These are phyloP conservation scores for Arthrocladium fulminans DNA, from an alignment of 2,329 filamentous ascomycete species.

Conservation along the genomic window DNA sequence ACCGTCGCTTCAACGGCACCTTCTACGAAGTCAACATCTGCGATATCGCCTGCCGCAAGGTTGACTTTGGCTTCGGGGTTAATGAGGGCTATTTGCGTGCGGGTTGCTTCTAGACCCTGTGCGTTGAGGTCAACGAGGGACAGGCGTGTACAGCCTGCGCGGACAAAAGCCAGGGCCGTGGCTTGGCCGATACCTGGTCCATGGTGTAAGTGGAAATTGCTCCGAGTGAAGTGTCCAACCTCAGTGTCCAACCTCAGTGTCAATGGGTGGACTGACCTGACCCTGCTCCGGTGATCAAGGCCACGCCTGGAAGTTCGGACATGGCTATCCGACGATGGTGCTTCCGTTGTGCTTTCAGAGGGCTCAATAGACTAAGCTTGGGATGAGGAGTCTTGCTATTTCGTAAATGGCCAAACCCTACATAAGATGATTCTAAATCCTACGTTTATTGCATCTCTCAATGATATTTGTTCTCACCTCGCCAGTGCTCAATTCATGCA, in stretches of 20 bases:
- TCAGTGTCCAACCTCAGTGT: neutral
- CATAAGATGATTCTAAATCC: too few species aligned
- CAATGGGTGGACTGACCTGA: conserved; percentile 22
- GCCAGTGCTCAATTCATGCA: too few species aligned
- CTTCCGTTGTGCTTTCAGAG: neutral
- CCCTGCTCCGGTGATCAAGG: conserved; percentile 28
- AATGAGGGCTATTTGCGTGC: conserved; percentile 27
- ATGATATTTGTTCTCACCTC: too few species aligned
- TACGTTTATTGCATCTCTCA: too few species aligned
- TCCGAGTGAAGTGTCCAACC: neutral
- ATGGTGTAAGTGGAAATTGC: neutral
- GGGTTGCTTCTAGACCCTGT: conserved; percentile 32
- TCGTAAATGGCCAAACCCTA: too few species aligned
- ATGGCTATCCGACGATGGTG: neutral
- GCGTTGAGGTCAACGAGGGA: conserved; percentile 47
- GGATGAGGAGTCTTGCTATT: too few species aligned
- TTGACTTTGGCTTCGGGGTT: conserved; percentile 30
- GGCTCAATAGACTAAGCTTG: too few species aligned
- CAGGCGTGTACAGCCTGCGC: conserved; percentile 42
- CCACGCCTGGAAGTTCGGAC: conserved; percentile 25
- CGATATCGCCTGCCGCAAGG: conserved; percentile 38
- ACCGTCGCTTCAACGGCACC: conserved; percentile 29
- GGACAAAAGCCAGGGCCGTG: conserved; percentile 43
- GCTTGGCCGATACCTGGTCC: conserved; percentile 47
- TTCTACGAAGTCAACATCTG: conserved; percentile 39